A percentile compares a stretch with the other conserved stretches of the same genome.
Evolutionary conservation across 371 early-diverging fungal genomes (phyloP).

Genomic region (Apophysomyces variabilis): DNA sequence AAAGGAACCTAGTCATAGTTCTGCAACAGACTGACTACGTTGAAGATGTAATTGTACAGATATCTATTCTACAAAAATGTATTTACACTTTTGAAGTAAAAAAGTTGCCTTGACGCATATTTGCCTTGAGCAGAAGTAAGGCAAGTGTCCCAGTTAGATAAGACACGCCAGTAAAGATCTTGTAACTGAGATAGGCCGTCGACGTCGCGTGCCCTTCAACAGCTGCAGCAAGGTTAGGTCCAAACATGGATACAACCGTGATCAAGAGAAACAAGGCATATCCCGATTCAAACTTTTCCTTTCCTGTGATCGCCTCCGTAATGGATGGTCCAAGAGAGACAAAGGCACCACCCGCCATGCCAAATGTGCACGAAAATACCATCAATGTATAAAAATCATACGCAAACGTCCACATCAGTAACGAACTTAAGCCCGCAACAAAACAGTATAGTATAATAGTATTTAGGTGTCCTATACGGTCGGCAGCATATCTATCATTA

Average conservation of each 20-base stretch:
- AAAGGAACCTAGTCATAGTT: too few relatives aligned
- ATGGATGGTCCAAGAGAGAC: conserved; percentile 40
- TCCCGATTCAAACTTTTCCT: conserved; percentile 35
- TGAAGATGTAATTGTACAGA: not conserved
- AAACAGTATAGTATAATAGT: conserved; percentile 31
- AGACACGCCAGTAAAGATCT: conserved; percentile 40
- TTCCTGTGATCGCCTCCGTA: conserved; percentile 29
- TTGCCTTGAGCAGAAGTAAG: conserved; percentile 23
- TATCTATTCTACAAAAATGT: not conserved
- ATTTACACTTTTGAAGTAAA: conserved; percentile 5
- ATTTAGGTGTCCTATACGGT: conserved; percentile 22
- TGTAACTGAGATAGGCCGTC: conserved; percentile 30
- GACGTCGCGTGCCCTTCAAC: conserved; percentile 25
- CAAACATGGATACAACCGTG: conserved; percentile 32
- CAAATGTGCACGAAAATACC: conserved; percentile 40
- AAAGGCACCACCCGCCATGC: conserved; percentile 44
- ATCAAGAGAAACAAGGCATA: conserved; percentile 32
- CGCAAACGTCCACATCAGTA: conserved; percentile 55
- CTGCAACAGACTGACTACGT: not conserved
- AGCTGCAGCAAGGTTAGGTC: conserved; percentile 38
- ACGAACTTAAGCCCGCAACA: conserved; percentile 28
- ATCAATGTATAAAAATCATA: conserved; percentile 32
- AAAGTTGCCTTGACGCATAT: conserved; percentile 5
- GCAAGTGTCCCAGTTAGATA: conserved; percentile 28
- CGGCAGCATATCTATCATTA: conserved; percentile 12